Percentiles rank a stretch among this genome's conserved stretches.
These are phyloP conservation scores for Mycena epipterygia DNA, from an alignment of 768 basidiomycete species.

Conservation along the genomic window DNA sequence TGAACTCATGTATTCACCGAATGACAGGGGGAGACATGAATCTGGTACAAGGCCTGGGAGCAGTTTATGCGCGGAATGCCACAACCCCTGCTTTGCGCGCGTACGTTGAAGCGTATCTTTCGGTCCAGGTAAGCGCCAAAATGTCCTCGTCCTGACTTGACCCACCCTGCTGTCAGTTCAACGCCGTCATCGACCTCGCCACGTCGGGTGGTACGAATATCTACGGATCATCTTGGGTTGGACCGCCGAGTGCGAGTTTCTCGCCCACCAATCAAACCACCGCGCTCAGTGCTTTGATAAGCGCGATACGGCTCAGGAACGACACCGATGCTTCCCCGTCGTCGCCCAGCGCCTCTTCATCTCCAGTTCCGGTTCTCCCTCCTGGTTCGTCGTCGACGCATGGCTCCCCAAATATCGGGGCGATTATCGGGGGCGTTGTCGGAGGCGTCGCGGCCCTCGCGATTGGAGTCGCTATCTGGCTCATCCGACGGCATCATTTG, in stretches of 20 bases:
- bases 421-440: background rate
- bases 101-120: conserved; percentile 2
- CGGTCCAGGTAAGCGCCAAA: conserved; percentile 1
- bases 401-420: background rate
- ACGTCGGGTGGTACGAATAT: conserved; percentile 2
- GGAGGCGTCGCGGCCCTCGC: background rate
- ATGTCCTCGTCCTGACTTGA: no score
- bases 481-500: no score
- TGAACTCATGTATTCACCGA: no score
- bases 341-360: background rate
- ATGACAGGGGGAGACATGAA: background rate
- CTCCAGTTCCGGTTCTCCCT: background rate
- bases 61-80: background rate
- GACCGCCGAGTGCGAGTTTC: conserved; percentile 14
- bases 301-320: background rate
- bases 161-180: no score
- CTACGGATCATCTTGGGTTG: conserved; percentile 11
- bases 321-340: background rate
- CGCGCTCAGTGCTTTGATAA: conserved; percentile 10
- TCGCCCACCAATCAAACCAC: conserved; percentile 4
- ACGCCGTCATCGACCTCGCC: conserved; percentile 17
- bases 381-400: background rate
- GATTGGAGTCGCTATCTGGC: background rate
- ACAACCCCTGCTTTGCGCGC: background rate
- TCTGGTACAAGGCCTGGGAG: background rate